Evolutionary conservation across 2,329 filamentous ascomycete genomes (phyloP).

Genomic region (Cladosporium sp.): DNA sequence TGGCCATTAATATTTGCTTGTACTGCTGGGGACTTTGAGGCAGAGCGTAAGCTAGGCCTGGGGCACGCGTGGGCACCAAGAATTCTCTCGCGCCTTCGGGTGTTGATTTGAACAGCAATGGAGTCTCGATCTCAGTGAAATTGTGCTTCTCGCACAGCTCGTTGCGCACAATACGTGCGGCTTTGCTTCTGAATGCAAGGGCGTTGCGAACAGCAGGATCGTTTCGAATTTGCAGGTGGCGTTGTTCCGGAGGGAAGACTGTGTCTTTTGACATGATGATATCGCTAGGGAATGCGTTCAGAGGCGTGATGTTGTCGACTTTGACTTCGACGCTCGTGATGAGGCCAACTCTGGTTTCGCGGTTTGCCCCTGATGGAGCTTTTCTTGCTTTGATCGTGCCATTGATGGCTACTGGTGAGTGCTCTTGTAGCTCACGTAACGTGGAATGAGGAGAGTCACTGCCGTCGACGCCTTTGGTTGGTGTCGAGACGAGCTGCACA

Average conservation of each 20-base stretch:
- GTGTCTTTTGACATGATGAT: conserved; percentile 76
- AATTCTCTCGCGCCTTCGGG: conserved; percentile 96
- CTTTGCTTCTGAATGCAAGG: conserved; percentile 68
- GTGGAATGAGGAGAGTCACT: conserved; percentile 31
- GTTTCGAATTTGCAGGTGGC: conserved; percentile 84
- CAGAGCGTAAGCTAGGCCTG: conserved; percentile 80
- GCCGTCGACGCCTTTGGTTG: conserved; percentile 31
- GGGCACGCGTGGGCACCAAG: conserved; percentile 79
- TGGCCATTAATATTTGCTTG: conserved; percentile 96
- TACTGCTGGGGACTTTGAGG: conserved; percentile 98
- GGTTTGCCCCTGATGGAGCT: conserved; percentile 36
- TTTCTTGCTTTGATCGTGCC: conserved; percentile 52
- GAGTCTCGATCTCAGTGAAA: conserved; percentile 85
- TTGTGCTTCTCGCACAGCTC: conserved; percentile 56
- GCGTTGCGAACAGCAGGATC: conserved; percentile 67
- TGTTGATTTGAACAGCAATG: conserved; percentile 94
- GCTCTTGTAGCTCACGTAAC: conserved; percentile 31
- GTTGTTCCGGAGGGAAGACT: conserved; percentile 70
- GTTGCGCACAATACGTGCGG: conserved; percentile 56
- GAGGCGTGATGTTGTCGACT: conserved; percentile 62
- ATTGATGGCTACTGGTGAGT: conserved; percentile 58
- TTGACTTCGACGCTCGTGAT: conserved; percentile 59
- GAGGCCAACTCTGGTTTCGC: conserved; percentile 6
- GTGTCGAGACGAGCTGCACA: conserved; percentile 39
- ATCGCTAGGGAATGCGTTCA: conserved; percentile 74